Percentiles rank a stretch among this genome's conserved stretches.
Conservation (phyloP, 441 rosid genomes). For the Euphorbia corollata region DNA sequence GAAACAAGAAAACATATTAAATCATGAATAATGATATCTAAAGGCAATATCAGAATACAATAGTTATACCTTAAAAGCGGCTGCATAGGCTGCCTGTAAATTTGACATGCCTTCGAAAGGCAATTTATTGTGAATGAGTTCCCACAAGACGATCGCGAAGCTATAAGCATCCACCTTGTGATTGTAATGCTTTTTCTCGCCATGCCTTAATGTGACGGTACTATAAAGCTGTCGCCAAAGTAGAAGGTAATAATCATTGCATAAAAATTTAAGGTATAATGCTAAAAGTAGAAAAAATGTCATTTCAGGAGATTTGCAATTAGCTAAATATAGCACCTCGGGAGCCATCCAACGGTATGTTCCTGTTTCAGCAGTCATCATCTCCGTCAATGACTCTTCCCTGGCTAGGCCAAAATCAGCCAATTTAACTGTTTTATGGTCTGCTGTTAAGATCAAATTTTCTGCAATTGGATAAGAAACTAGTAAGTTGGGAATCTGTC, state of each 20-base stretch:
- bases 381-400: conserved; percentile 91
- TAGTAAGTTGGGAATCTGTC: not conserved
- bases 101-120: conserved; percentile 99
- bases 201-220: conserved; percentile 86
- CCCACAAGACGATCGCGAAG: conserved; percentile 93
- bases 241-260: no score
- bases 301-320: not conserved
- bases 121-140: conserved; percentile 80
- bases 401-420: conserved; percentile 97
- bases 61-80: conserved; percentile 79
- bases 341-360: conserved; percentile 99
- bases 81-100: conserved; percentile 98
- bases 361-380: conserved; percentile 99
- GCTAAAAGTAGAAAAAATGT: not conserved
- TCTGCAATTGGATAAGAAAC: conserved; percentile 36
- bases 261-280: not conserved
- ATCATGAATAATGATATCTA: not conserved
- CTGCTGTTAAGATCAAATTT: conserved; percentile 79
- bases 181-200: conserved; percentile 93
- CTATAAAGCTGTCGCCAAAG: conserved; percentile 57
- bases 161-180: conserved; percentile 94
- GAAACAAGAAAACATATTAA: conserved; percentile 19
- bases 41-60: not conserved
- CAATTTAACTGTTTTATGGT: conserved; percentile 73
- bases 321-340: conserved; percentile 40